Evolutionary conservation across 768 basidiomycete species (phyloP).

Genomic region (Tulasnella sp.): DNA sequence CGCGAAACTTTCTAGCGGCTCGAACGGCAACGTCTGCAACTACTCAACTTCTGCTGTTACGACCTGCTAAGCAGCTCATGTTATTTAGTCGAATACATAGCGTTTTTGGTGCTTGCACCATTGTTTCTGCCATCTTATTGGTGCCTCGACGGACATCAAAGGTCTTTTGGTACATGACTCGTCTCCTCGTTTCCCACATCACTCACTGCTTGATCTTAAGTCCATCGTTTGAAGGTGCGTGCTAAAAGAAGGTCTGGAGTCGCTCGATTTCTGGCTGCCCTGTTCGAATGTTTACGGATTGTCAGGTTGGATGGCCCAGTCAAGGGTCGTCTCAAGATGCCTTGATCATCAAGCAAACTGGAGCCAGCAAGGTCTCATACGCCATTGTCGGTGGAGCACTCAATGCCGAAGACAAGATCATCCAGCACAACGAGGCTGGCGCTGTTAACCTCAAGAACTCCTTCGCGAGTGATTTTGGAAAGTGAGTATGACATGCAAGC

Average conservation of each 20-base stretch:
- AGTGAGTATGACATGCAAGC: too few species aligned
- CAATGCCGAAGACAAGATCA: too few species aligned
- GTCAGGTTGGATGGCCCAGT: background rate
- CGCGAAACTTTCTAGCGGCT: too few species aligned
- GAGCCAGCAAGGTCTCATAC: too few species aligned
- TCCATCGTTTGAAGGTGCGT: background rate
- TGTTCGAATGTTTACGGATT: background rate
- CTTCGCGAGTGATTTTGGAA: too few species aligned
- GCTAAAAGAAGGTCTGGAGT: background rate
- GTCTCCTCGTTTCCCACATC: background rate
- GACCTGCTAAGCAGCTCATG: background rate
- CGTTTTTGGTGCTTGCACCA: background rate
- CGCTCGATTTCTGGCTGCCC: background rate
- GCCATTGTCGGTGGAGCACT: too few species aligned
- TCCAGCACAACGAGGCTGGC: too few species aligned
- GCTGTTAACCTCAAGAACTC: too few species aligned
- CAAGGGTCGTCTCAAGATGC: background rate
- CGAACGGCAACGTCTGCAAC: too few species aligned
- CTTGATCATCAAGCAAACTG: background rate
- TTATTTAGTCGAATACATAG: background rate
- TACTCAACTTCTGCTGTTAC: too few species aligned
- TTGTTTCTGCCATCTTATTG: background rate
- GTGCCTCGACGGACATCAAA: background rate
- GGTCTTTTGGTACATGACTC: background rate
- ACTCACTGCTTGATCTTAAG: background rate